These are phyloP conservation scores for Xylaria arbuscula DNA, from an alignment of 2,329 filamentous ascomycete species.

Conservation along the genomic window DNA sequence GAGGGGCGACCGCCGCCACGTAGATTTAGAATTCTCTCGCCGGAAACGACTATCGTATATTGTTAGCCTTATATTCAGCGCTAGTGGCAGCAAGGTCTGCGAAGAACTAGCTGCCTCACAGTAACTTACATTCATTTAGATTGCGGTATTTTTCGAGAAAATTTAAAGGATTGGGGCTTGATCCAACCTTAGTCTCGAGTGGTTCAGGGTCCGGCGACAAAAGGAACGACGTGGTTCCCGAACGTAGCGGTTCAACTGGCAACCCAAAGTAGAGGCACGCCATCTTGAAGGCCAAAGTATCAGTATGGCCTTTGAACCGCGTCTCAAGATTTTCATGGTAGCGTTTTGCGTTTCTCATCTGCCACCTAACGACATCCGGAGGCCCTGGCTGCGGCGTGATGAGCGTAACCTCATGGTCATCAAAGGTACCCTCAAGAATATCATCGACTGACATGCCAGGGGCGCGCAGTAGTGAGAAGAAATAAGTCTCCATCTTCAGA, in stretches of 20 bases:
- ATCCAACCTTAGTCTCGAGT: conserved; percentile 2
- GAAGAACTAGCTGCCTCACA: not conserved
- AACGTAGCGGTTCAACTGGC: conserved; percentile 56
- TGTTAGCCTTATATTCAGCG: conserved; percentile 12
- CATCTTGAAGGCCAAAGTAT: conserved; percentile 55
- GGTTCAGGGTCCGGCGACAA: conserved; percentile 33
- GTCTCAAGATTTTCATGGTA: conserved; percentile 49
- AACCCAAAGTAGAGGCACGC: conserved; percentile 61
- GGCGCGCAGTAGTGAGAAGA: conserved; percentile 45
- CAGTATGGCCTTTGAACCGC: conserved; percentile 47
- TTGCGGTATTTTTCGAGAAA: conserved; percentile 43
- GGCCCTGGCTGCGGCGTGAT: conserved; percentile 47
- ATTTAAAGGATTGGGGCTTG: conserved; percentile 35
- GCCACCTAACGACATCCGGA: conserved; percentile 48
- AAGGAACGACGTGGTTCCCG: conserved; percentile 35
- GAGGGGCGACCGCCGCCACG: conserved; percentile 35
- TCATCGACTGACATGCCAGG: conserved; percentile 43
- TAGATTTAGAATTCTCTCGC: conserved; percentile 17
- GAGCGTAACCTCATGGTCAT: conserved; percentile 50
- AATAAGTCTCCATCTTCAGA: conserved; percentile 44
- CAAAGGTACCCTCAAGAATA: conserved; percentile 52
- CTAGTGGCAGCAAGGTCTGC: not conserved
- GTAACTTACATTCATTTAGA: conserved; percentile 32
- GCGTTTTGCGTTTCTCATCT: conserved; percentile 48
- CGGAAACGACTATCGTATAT: conserved; percentile 9